Conservation (phyloP, 75 land plant genomes). For the Cunninghamia lanceolata region DNA sequence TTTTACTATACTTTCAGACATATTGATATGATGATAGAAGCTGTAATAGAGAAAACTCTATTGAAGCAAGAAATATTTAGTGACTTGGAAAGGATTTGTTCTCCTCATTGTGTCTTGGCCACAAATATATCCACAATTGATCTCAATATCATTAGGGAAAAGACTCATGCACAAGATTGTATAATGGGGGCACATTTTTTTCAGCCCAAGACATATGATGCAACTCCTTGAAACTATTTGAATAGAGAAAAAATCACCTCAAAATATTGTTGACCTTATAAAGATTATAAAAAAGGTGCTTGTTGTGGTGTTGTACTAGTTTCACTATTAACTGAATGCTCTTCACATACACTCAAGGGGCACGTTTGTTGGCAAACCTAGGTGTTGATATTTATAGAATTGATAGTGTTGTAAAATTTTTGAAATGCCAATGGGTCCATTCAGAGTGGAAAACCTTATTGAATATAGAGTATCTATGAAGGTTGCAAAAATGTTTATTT, state of each 20-base stretch:
- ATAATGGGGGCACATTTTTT: not conserved
- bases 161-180: too few species aligned
- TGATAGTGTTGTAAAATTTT: constrained; percentile 69
- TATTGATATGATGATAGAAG: not conserved
- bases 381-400: constrained; percentile 90
- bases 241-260: constrained; percentile 79
- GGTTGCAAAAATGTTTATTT: constrained; percentile 35
- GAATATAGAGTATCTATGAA: constrained; percentile 82
- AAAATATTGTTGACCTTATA: constrained; percentile 87
- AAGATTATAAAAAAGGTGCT: constrained; percentile 90
- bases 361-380: constrained; percentile 58
- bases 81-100: too few species aligned
- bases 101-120: too few species aligned
- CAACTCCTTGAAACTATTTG: constrained; percentile 92
- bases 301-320: constrained; percentile 90
- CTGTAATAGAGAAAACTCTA: too few species aligned
- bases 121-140: too few species aligned
- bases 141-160: constrained; percentile 56
- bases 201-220: constrained; percentile 98
- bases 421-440: constrained; percentile 98
- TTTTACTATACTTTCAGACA: too few species aligned
- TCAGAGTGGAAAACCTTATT: constrained; percentile 82
- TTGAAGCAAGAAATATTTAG: too few species aligned
- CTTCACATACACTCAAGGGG: constrained; percentile 83
- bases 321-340: constrained; percentile 93